phyloP scores from a whole-genome alignment of 225 moss, liverwort and hornwort genomes.

The Pseudisothecium myosuroides region DNA sequence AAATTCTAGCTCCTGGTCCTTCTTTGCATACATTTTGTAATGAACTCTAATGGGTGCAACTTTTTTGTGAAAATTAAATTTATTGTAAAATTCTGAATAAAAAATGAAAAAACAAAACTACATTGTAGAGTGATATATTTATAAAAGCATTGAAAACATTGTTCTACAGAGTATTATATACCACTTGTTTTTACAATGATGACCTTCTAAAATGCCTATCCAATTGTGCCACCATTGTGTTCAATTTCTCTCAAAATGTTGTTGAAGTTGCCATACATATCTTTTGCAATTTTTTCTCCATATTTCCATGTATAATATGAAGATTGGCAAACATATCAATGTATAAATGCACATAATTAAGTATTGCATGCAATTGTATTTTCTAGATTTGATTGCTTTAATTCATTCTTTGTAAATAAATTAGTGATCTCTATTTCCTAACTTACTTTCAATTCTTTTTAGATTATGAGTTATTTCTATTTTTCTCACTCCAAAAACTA shows the following conservation, averaged over 20 bases:
- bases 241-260: not conserved
- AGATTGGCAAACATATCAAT: not conserved
- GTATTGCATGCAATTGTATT: not conserved
- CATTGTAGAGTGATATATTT: not conserved
- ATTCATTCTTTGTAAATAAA: not conserved
- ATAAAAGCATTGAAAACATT: not conserved
- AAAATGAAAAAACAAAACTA: too few species aligned
- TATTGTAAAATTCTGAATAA: too few species aligned
- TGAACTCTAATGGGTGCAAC: too few species aligned
- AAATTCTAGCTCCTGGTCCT: too few species aligned
- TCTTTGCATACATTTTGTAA: too few species aligned
- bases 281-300: not conserved
- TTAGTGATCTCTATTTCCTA: not conserved
- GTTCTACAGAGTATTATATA: not conserved
- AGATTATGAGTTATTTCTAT: not conserved
- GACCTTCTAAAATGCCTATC: too few species aligned
- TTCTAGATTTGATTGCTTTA: not conserved
- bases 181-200: too few species aligned
- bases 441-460: not conserved
- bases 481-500: fast-evolving
- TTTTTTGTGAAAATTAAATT: too few species aligned
- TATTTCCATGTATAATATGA: too few species aligned
- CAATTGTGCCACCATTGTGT: not conserved
- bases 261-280: not conserved
- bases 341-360: not conserved